Evolutionary conservation across 768 basidiomycete genomes (phyloP).

Genomic region (Boletus bicolor): DNA sequence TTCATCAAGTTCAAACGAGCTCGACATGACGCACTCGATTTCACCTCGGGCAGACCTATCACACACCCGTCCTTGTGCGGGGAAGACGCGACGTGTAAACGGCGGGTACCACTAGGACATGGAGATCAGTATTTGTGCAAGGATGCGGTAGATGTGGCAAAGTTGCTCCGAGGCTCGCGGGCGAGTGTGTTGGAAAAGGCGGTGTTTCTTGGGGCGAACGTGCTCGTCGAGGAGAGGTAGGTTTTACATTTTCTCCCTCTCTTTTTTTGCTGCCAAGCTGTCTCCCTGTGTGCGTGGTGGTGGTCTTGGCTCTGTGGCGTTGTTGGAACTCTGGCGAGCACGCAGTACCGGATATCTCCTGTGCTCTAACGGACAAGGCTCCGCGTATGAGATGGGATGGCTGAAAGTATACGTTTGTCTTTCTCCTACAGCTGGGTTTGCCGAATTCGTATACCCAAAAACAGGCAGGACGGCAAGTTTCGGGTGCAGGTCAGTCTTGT

Average conservation of each 20-base stretch:
- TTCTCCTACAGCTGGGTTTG: constrained; percentile 54
- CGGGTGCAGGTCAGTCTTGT: constrained; percentile 52
- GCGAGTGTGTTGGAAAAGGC: constrained; percentile 49
- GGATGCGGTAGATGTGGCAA: constrained; percentile 58
- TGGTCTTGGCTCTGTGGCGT: background rate
- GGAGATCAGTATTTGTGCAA: constrained; percentile 52
- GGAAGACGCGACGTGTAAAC: constrained; percentile 24
- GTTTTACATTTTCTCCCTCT: constrained; percentile 28
- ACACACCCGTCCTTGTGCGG: constrained; percentile 36
- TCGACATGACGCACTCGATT: constrained; percentile 33
- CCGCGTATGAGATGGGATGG: background rate
- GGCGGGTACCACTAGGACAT: constrained; percentile 34
- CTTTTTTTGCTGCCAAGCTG: background rate
- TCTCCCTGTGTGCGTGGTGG: background rate
- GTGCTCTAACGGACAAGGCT: background rate
- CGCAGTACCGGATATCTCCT: background rate
- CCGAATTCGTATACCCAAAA: constrained; percentile 54
- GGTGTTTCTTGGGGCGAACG: constrained; percentile 49
- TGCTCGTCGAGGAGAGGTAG: constrained; percentile 67
- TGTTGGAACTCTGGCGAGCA: background rate
- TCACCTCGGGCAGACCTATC: constrained; percentile 36
- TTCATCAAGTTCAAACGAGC: constrained; percentile 52
- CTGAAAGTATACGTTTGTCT: background rate
- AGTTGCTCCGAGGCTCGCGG: constrained; percentile 56
- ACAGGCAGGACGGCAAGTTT: constrained; percentile 47